Percentiles rank a stretch among this genome's conserved stretches.
These are phyloP conservation scores for Fraxinus nigra DNA, from an alignment of 305 asterid genomes.

Conservation along the genomic window DNA sequence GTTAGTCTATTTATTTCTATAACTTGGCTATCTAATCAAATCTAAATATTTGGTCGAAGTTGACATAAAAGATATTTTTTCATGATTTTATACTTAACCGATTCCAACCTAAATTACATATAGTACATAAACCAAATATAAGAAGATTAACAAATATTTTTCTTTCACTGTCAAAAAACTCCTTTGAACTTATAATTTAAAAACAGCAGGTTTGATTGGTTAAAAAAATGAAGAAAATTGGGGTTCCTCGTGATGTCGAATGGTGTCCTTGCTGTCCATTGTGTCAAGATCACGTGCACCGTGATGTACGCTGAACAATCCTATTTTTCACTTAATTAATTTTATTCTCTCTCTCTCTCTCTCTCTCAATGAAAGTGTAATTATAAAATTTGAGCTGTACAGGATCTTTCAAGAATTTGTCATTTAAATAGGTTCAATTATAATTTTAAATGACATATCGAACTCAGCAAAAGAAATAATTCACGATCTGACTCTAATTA, in stretches of 20 bases:
- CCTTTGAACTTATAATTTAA: not conserved
- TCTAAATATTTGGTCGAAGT: too few relatives aligned
- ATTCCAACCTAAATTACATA: not conserved
- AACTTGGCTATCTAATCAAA: too few relatives aligned
- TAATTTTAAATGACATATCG: not conserved
- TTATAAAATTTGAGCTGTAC: not conserved
- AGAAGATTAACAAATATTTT: constrained; percentile 36
- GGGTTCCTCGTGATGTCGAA: constrained; percentile 41
- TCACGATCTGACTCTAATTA: not conserved
- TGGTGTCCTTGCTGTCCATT: constrained; percentile 51
- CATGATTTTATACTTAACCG: too few relatives aligned
- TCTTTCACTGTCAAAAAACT: constrained; percentile 35
- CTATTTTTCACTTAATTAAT: constrained; percentile 9
- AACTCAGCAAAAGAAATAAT: not conserved
- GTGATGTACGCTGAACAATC: constrained; percentile 47
- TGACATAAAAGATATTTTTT: too few relatives aligned
- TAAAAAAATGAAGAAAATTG: constrained; percentile 9
- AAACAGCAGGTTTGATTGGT: not conserved
- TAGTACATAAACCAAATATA: not conserved
- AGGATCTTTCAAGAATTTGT: not conserved
- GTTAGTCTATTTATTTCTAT: too few relatives aligned
- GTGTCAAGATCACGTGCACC: constrained; percentile 69
- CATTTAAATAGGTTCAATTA: not conserved
- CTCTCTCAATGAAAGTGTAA: not conserved
- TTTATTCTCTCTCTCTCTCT: not conserved